Percentiles rank a stretch among this genome's conserved stretches.
Evolutionary conservation across 2,329 filamentous ascomycete genomes (phyloP).

Genomic region (Talaromyces pinophilus): DNA sequence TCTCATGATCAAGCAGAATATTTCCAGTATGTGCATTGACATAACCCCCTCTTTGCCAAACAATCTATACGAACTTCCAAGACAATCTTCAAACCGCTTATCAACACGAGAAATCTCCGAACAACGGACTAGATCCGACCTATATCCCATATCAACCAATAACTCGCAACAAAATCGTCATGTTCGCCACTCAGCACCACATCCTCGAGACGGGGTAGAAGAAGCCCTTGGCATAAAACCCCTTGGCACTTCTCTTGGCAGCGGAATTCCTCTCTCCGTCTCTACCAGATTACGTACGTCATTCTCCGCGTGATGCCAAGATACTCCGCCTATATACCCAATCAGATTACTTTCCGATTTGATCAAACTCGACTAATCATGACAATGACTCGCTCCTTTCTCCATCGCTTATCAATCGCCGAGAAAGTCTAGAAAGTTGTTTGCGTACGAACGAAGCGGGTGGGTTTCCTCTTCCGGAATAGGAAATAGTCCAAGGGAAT

Average conservation of each 20-base stretch:
- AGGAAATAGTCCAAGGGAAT: slow-evolving; percentile 1
- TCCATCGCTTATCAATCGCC: slow-evolving; percentile 3
- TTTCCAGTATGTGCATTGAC: background rate
- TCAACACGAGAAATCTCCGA: slow-evolving; percentile 5
- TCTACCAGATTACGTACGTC: background rate
- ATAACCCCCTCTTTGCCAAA: background rate
- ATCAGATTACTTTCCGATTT: background rate
- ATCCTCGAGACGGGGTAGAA: background rate
- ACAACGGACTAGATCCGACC: background rate
- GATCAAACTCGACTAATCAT: too few species aligned
- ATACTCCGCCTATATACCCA: background rate
- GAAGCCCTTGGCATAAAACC: background rate
- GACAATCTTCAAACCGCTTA: background rate
- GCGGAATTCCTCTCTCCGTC: slow-evolving; percentile 15
- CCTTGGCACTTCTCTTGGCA: slow-evolving; percentile 13
- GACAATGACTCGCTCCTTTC: background rate
- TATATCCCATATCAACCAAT: slow-evolving; percentile 1
- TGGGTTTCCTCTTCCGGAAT: background rate
- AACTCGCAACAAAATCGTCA: background rate
- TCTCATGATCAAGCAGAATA: background rate
- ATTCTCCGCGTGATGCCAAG: slow-evolving; percentile 14
- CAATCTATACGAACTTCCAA: background rate
- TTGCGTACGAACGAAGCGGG: background rate
- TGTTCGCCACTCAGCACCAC: background rate
- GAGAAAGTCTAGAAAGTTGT: background rate